A percentile compares a stretch with the other conserved stretches of the same genome.
Evolutionary conservation across 2,329 filamentous ascomycete species (phyloP).

Genomic region (Ascochyta koolunga): DNA sequence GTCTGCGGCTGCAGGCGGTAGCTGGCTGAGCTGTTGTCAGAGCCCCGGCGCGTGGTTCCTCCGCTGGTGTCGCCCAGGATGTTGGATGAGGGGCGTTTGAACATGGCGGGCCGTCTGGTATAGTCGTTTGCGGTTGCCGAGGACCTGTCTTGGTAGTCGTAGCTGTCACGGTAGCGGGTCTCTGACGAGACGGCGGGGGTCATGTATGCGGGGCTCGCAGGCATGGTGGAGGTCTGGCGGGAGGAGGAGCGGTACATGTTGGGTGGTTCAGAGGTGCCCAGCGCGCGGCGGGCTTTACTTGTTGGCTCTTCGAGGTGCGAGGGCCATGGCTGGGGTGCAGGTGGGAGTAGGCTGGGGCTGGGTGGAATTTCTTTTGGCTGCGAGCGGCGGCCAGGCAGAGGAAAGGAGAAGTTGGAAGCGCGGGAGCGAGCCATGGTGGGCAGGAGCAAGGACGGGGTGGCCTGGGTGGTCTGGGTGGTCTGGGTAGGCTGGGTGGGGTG

Average conservation of each 20-base stretch:
- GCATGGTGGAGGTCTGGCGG: conserved; percentile 26
- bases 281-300: conserved; percentile 47
- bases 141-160: conserved; percentile 29
- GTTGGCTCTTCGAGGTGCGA: conserved; percentile 31
- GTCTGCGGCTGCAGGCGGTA: conserved; percentile 37
- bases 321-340: conserved; percentile 31
- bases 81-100: conserved; percentile 45
- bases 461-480: too few relatives aligned
- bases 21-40: conserved; percentile 39
- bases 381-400: conserved; percentile 41
- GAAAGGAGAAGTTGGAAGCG: conserved; percentile 46
- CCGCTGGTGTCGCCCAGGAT: conserved; percentile 34
- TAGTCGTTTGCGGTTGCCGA: conserved; percentile 30
- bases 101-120: conserved; percentile 30
- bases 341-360: conserved; percentile 27
- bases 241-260: conserved; percentile 33
- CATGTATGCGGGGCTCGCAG: conserved; percentile 40
- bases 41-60: conserved; percentile 30
- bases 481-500: conserved; percentile 29
- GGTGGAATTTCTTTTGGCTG: conserved; percentile 25
- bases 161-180: conserved; percentile 35
- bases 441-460: conserved; percentile 13
- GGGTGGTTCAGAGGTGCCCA: conserved; percentile 40
- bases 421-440: conserved; percentile 33
- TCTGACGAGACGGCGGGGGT: conserved; percentile 40